Base-by-base conservation (phyloP, 1,284 basidiomycete species). In the Earliella scabrosa region DNA sequence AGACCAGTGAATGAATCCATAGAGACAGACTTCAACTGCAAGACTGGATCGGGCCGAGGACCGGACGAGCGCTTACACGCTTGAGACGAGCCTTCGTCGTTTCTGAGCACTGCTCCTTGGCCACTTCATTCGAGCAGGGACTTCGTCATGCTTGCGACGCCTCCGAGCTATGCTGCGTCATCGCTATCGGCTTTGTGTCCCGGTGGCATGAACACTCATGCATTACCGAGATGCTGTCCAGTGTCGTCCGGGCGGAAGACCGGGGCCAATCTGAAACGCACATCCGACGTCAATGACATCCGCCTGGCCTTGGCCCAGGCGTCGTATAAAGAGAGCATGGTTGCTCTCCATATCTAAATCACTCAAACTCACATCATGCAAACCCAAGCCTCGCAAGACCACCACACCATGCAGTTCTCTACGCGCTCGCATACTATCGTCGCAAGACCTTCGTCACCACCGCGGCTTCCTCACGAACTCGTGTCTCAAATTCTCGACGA, bases 381-480 rank as follows among this genome's bases (percentile, higher is more conserved):
- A 16, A 38, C 16, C 14, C 36, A 38, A 13, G 11, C 27, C 26
- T 43, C 27, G 8, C 40, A 43, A 18, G 16, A 5, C 50, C 40
- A 38, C 9, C 35, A 18, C 29, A 23, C 23, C 26, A 45, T 13
- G 8, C 39, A 26, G 40, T 11, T 11, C 38, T 10, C 39, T 20
- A 35, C 39, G 26, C 8, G 16, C 21, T 26, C 43, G 8, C 43
- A 48, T 38, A 23, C 46, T 31, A 26, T 20, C 43, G 7, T 26
- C 36, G 4, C 51, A 13, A 20, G 5, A 20, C 3, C 40, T 11
- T 18, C 36, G 21, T 50, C 40, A 11, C 24, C 32, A 13, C 58
- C 58, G 9, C 59, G 51, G 44, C 64, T 77, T 13, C 76, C 75
- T 7, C 55, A 65, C 20, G 77, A 79, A 55, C 61, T 79, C 31